Evolutionary conservation across 2,329 filamentous ascomycete species (phyloP).

Genomic region (Cryphonectria parasitica): DNA sequence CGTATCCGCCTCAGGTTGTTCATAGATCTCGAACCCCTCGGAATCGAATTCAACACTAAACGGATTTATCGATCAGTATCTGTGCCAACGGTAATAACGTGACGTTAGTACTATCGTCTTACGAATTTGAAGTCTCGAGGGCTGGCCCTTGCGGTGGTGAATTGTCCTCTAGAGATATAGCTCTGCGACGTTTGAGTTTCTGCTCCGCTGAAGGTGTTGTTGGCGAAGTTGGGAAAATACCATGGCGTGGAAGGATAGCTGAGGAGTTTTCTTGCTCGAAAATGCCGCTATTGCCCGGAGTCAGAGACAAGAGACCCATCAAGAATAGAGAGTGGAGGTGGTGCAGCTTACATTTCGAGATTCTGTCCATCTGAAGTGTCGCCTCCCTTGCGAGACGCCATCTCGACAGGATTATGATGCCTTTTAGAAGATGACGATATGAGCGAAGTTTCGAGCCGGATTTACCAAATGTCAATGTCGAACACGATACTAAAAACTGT

Average conservation of each 20-base stretch:
- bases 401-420: neutral
- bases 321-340: neutral
- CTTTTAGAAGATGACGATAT: neutral
- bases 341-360: neutral
- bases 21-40: neutral
- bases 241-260: neutral
- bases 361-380: neutral
- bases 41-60: neutral
- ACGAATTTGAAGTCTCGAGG: neutral
- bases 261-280: neutral
- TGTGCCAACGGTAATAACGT: too few relatives aligned
- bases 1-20: conserved; percentile 1
- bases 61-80: neutral
- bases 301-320: neutral
- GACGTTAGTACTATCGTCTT: neutral
- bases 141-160: neutral
- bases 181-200: conserved; percentile 12
- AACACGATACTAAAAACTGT: neutral
- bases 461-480: neutral
- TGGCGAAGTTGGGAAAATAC: neutral
- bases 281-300: neutral
- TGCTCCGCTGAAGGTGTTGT: neutral
- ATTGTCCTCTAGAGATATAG: neutral
- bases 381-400: neutral
- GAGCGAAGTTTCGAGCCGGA: neutral